These are phyloP conservation scores for Dryas drummondii DNA, from an alignment of 306 rosid species.

Conservation along the genomic window DNA sequence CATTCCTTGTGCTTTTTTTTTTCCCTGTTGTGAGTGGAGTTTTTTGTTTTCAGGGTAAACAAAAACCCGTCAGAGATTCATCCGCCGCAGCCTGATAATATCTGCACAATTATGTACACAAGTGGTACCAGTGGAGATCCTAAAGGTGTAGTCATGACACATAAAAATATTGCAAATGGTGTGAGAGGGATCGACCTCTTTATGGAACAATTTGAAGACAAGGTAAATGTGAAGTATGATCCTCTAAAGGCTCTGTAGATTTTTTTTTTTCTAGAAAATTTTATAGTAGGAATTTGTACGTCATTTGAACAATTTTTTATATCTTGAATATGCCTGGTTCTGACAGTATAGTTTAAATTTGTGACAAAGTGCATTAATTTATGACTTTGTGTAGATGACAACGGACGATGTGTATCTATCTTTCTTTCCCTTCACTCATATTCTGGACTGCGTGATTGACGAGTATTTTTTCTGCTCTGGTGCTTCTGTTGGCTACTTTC, in stretches of 20 bases:
- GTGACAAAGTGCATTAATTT: slow-evolving; percentile 12
- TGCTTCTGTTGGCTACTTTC: slow-evolving; percentile 88
- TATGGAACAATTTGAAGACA: slow-evolving; percentile 79
- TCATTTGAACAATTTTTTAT: too few species aligned
- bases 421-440: slow-evolving; percentile 89
- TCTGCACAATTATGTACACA: slow-evolving; percentile 80
- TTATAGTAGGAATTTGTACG: too few species aligned
- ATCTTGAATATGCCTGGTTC: too few species aligned
- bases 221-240: slow-evolving; percentile 46
- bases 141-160: slow-evolving; percentile 79
- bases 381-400: slow-evolving; percentile 52
- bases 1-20: background rate
- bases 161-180: slow-evolving; percentile 50
- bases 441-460: slow-evolving; percentile 73
- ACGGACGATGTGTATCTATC: slow-evolving; percentile 76
- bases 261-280: background rate
- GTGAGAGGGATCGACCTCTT: slow-evolving; percentile 71
- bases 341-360: too few species aligned
- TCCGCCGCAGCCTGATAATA: slow-evolving; percentile 48
- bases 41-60: slow-evolving; percentile 57
- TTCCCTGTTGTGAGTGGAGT: background rate
- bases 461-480: slow-evolving; percentile 75
- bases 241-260: background rate
- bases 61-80: slow-evolving; percentile 48
- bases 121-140: slow-evolving; percentile 94